phyloP scores from a whole-genome alignment of 1,284 basidiomycete genomes.

The Ceratobasidium sp. region DNA sequence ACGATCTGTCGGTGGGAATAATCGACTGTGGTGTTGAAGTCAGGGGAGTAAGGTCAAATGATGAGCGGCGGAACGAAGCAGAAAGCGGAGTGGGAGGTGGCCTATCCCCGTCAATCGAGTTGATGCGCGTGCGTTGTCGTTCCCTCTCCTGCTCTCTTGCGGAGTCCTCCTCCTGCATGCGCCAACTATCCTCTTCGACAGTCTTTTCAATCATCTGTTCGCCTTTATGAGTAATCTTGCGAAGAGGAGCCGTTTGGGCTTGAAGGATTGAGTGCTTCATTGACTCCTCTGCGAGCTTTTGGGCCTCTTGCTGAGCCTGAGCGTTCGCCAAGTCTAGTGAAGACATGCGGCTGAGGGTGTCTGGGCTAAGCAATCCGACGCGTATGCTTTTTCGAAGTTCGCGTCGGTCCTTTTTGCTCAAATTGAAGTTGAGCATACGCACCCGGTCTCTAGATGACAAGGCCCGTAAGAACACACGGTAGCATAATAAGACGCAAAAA shows the following conservation, averaged over 20 bases:
- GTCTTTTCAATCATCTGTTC: constrained; percentile 82
- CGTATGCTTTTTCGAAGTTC: constrained; percentile 79
- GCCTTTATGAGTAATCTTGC: constrained; percentile 90
- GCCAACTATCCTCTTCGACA: constrained; percentile 59
- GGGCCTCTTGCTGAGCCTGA: constrained; percentile 80
- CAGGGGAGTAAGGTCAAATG: constrained; percentile 48
- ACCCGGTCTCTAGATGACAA: constrained; percentile 73
- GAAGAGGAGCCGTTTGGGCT: constrained; percentile 70
- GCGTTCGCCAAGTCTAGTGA: constrained; percentile 86
- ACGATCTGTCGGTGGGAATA: constrained; percentile 25
- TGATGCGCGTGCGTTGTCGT: constrained; percentile 67
- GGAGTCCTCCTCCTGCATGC: constrained; percentile 49
- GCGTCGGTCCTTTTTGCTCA: constrained; percentile 77
- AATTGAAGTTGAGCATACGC: constrained; percentile 82
- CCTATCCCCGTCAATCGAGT: constrained; percentile 11
- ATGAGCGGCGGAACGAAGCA: constrained; percentile 61
- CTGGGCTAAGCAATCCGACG: constrained; percentile 68
- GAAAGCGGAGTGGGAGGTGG: background rate
- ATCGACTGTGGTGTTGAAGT: constrained; percentile 34
- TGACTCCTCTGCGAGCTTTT: constrained; percentile 79
- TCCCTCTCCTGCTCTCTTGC: constrained; percentile 63
- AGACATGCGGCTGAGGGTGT: constrained; percentile 81
- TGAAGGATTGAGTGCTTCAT: constrained; percentile 83
- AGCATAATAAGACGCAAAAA: constrained; percentile 14
- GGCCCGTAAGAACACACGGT: constrained; percentile 37